Evolutionary conservation across 2,329 filamentous ascomycete genomes (phyloP).

Genomic region (Ilyonectria destructans): DNA sequence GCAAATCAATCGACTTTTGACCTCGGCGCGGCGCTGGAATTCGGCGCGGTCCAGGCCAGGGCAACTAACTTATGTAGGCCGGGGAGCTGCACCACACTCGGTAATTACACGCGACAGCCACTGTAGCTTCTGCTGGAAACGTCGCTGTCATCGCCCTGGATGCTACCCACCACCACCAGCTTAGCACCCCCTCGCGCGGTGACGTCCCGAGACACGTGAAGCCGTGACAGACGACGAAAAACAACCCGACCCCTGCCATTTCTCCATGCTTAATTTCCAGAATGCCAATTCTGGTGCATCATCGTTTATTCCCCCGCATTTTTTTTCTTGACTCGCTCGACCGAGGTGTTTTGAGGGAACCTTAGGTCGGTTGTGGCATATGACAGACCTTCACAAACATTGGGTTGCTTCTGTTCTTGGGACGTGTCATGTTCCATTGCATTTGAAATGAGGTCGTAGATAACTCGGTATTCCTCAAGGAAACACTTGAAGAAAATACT

Average conservation of each 20-base stretch:
- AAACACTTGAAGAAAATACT: neutral
- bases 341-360: slow-evolving; percentile 13
- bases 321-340: slow-evolving; percentile 4
- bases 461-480: neutral
- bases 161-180: neutral
- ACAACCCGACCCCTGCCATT: slow-evolving; percentile 10
- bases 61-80: slow-evolving; percentile 2
- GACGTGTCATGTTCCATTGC: neutral
- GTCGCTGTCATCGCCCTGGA: neutral
- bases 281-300: slow-evolving; percentile 13
- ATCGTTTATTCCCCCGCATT: slow-evolving; percentile 25
- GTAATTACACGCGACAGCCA: neutral
- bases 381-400: neutral
- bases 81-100: neutral
- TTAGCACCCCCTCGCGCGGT: neutral
- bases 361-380: neutral
- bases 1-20: slow-evolving; percentile 32
- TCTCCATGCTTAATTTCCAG: slow-evolving; percentile 25
- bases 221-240: slow-evolving; percentile 8
- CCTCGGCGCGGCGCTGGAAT: slow-evolving; percentile 34
- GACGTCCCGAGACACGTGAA: slow-evolving; percentile 30
- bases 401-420: neutral
- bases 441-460: neutral
- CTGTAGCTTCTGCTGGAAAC: slow-evolving; percentile 4
- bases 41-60: slow-evolving; percentile 21